Base-by-base conservation (phyloP, 2,329 filamentous ascomycete genomes). In the Fusarium haematococcum region DNA sequence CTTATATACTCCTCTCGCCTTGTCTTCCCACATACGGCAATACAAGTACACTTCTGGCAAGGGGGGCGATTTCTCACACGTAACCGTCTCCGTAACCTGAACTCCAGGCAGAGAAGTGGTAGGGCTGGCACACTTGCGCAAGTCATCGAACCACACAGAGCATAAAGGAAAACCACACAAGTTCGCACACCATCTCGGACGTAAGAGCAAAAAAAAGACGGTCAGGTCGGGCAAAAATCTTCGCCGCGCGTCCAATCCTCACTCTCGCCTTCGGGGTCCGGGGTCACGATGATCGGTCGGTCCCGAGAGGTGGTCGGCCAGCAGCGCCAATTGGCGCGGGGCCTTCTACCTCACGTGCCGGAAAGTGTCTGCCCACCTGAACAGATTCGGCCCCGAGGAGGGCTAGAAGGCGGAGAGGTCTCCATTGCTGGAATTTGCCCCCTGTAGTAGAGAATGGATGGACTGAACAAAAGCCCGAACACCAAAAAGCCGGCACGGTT, bases 191-290 rank as follows among this genome's bases (percentile, higher is more conserved):
- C 33, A 57, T 52, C 54, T 50, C 45, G 39, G 64, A 48, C 32
- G 14, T 16, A 35, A 59, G 43, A 48, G 56, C 0, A 23, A 50
- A 30, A 33, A 56, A 54, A 54, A 54, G 27, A 54, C 50, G 50
- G 50, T 54, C 50, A 54, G 50, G 27, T 59, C 65, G 68, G 69
- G 60, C 61, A 61, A 65, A 48, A 23, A 58, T 64, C 59, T 18
- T 67, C 65, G 77, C 77, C 77, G 77, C 77, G 77, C 77, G 77
- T 71, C 70, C 72, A 72, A 50, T 65, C 62, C 50, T 56, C 50
- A 45, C 52, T 37, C n/a, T 20, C 56, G n/a, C 37, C 52, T 50
- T 60, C 63, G 50, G 68, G 61, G 65, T 59, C 61, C 37, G 52
- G 60, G n/a, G 37, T 60, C 32, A 41, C 68, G 57, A 64, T 45